phyloP scores from a whole-genome alignment of 306 rosid species.

The Ochetophila trinervis region DNA sequence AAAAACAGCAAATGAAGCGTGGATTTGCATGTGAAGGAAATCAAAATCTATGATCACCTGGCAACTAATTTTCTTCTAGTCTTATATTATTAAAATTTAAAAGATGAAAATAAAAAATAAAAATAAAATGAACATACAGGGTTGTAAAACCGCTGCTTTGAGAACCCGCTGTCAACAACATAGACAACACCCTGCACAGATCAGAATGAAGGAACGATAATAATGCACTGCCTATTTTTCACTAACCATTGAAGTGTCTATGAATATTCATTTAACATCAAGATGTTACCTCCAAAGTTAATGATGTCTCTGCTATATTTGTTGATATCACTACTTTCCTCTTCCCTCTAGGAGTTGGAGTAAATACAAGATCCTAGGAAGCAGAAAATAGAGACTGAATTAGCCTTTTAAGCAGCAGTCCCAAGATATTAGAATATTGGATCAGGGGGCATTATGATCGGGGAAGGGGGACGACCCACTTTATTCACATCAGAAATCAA shows the following conservation, averaged over 20 bases:
- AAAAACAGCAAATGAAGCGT: background rate
- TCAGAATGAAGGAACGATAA: conserved; percentile 22
- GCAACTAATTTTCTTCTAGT: background rate
- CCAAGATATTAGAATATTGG: conserved; percentile 4
- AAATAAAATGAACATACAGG: conserved; percentile 50
- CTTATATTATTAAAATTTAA: conserved; percentile 16
- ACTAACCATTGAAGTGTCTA: conserved; percentile 11
- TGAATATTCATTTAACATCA: conserved; percentile 2
- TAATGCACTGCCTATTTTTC: conserved; percentile 10
- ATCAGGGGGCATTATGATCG: too few species aligned
- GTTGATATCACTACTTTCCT: conserved; percentile 91
- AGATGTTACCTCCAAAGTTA: conserved; percentile 78
- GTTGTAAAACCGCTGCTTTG: conserved; percentile 86
- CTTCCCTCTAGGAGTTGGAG: conserved; percentile 87
- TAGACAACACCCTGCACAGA: conserved; percentile 79
- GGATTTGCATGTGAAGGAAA: background rate
- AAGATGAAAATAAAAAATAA: conserved; percentile 25
- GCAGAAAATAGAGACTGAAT: conserved; percentile 18
- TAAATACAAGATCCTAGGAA: conserved; percentile 73
- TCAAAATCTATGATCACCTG: background rate
- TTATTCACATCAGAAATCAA: too few species aligned
- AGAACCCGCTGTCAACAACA: conserved; percentile 94
- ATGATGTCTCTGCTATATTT: conserved; percentile 93
- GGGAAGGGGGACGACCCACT: too few species aligned
- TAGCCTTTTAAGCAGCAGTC: conserved; percentile 18